A percentile compares a stretch with the other conserved stretches of the same genome.
These are phyloP conservation scores for Haplosporangium gracile DNA, from an alignment of 192 early-diverging fungal genomes.

Conservation along the genomic window DNA sequence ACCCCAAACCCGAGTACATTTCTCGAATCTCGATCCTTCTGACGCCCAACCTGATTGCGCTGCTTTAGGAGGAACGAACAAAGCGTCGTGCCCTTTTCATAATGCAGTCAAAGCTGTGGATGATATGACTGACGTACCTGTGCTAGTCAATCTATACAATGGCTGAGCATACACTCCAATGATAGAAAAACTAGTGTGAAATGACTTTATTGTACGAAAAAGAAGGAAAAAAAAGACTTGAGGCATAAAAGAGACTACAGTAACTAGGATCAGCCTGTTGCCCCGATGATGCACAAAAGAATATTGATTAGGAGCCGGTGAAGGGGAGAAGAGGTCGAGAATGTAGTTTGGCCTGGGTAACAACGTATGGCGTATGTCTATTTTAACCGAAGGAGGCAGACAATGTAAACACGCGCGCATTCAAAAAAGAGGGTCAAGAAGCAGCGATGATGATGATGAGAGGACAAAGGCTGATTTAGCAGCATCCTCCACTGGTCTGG, in stretches of 20 bases:
- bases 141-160: not conserved
- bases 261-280: not conserved
- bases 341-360: not conserved
- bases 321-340: not conserved
- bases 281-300: constrained; percentile 5
- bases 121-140: not conserved
- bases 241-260: not conserved
- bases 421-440: not conserved
- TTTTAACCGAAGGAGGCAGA: not conserved
- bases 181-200: not conserved
- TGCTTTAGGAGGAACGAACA: too few species aligned
- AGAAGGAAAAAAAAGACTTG: not conserved
- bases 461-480: constrained; percentile 44
- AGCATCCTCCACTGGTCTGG: constrained; percentile 65
- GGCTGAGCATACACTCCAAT: not conserved
- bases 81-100: too few species aligned
- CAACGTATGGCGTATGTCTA: not conserved
- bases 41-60: too few species aligned
- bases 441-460: not conserved
- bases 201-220: constrained; percentile 5
- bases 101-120: not conserved
- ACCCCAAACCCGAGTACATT: too few species aligned
- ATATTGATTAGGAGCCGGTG: not conserved
- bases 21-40: too few species aligned
- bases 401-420: not conserved